Base-by-base conservation (phyloP, 179 eudicot genomes). In the Vitellaria paradoxa region DNA sequence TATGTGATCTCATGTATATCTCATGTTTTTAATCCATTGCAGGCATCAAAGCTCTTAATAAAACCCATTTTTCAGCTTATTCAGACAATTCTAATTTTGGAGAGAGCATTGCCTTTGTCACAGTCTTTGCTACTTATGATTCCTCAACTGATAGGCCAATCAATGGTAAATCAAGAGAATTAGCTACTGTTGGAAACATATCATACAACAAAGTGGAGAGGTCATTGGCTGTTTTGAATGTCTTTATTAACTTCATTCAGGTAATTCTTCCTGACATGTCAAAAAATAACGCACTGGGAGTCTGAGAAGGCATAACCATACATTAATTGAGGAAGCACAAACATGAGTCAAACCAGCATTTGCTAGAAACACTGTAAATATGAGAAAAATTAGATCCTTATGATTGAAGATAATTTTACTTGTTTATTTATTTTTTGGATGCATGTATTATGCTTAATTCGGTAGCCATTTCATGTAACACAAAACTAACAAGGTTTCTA, bases 11-110 rank as follows among this genome's bases (percentile, higher is more conserved):
- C 71, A 26, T 72, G 61, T 37, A 53, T 56, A 26, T 24, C 46
- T 78, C 63, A 69, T 81, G n/a, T 79, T 81, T 71, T 76, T n/a
- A 69, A 37, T 77, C 53, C 45, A 76, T 71, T 90, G 76, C 86
- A 95, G 99, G 98, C 75, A 86, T 74, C 24, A 90, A 82, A 80
- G 91, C 97, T 76, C 86, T 95, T 79, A 93, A 87, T 85, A 90
- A 78, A 81, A 90, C 91, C 70, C 90, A 61, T 53, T 69, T 66
- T 60, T 65, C 85, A 72, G 70, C 81, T 37, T 75, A 80, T 42
- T 72, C 77, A 26, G 68, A 77, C 61, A 78, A 73, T 67, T 83
- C 82, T 23, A 86, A 61, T 46, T 69, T 77, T 61, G 85, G 86
- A 64, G 85, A 79, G 71, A 82, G 77, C 49, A 72, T 93, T 74